Evolutionary conservation across 306 rosid species (phyloP).

Genomic region (Ceratonia siliqua): DNA sequence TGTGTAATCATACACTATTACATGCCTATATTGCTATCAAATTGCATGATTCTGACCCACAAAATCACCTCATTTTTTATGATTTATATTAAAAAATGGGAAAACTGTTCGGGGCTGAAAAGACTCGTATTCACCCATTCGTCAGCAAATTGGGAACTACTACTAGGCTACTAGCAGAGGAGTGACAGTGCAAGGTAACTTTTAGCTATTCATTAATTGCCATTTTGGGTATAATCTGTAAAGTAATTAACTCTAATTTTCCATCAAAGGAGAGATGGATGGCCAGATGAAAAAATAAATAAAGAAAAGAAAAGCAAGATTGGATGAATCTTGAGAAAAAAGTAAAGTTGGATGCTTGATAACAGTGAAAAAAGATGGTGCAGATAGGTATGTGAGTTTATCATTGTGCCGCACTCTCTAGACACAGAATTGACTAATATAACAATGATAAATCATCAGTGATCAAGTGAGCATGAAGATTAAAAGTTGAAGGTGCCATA

Average conservation of each 20-base stretch:
- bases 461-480: constrained; percentile 46
- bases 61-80: constrained; percentile 40
- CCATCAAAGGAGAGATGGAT: background rate
- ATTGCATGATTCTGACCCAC: constrained; percentile 41
- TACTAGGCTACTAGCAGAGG: background rate
- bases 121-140: constrained; percentile 6
- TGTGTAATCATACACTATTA: constrained; percentile 24
- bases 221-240: constrained; percentile 22
- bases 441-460: constrained; percentile 41
- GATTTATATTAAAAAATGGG: constrained; percentile 27
- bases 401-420: constrained; percentile 44
- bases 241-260: constrained; percentile 28
- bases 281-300: background rate
- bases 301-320: constrained; percentile 21
- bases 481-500: constrained; percentile 43
- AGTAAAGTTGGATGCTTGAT: constrained; percentile 34
- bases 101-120: background rate
- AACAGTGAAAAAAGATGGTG: constrained; percentile 22
- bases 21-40: constrained; percentile 36
- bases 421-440: constrained; percentile 39
- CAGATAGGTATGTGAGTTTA: constrained; percentile 32
- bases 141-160: background rate
- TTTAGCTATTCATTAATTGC: constrained; percentile 23
- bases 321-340: constrained; percentile 35
- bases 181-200: constrained; percentile 19